Conservation (phyloP, 768 basidiomycete genomes). For the Rhodosporidiobolus odoratus region DNA sequence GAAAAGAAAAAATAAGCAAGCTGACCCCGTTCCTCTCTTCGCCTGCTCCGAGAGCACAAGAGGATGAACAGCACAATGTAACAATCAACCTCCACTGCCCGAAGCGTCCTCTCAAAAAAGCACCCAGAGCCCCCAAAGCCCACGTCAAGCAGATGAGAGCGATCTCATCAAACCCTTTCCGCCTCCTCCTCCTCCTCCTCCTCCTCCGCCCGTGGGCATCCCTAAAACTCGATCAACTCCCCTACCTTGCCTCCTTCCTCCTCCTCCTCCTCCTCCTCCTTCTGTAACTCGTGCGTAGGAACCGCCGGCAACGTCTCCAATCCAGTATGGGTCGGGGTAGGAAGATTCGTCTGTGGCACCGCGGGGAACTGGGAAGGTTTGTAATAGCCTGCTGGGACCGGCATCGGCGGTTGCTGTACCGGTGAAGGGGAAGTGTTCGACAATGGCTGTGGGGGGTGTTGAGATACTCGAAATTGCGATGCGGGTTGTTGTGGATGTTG, state of each 20-base stretch:
- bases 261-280: slow-evolving; percentile 1
- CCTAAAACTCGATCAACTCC: slow-evolving; percentile 34
- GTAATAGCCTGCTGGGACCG: slow-evolving; percentile 22
- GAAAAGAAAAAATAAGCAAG: no score
- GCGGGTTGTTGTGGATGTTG: not conserved
- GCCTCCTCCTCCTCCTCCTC: not conserved
- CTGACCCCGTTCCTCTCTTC: no score
- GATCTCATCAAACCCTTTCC: no score
- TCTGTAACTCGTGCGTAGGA: slow-evolving; percentile 6
- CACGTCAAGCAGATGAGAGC: no score
- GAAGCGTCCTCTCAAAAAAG: no score
- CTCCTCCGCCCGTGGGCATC: no score
- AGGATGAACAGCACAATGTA: no score
- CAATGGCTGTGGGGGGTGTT: not conserved
- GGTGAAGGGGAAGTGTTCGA: not conserved
- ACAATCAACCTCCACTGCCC: no score
- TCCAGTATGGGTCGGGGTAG: slow-evolving; percentile 7
- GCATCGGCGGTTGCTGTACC: slow-evolving; percentile 16
- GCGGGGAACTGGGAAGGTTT: slow-evolving; percentile 35
- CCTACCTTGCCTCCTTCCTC: slow-evolving; percentile 8
- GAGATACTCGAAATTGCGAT: not conserved
- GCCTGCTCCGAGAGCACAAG: no score
- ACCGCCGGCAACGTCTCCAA: slow-evolving; percentile 27
- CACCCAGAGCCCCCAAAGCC: no score
- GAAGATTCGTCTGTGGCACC: slow-evolving; percentile 14